phyloP scores from a whole-genome alignment of 2,329 filamentous ascomycete species.

The Alternaria sp. region DNA sequence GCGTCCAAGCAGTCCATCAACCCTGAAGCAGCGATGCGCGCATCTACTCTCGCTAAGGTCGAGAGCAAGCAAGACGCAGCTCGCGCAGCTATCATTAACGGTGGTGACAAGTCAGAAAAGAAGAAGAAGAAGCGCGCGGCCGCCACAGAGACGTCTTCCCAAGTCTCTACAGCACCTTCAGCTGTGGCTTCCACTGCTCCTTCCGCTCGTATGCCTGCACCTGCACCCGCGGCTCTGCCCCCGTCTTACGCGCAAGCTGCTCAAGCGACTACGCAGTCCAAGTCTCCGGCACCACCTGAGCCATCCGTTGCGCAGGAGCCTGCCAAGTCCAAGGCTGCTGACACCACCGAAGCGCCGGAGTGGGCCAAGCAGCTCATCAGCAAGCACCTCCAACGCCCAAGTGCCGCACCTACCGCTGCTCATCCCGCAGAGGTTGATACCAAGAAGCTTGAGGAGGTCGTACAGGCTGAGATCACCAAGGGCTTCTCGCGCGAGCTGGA shows the following conservation, averaged over 20 bases:
- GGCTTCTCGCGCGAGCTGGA: slow-evolving; percentile 57
- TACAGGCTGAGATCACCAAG: slow-evolving; percentile 58
- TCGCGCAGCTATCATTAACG: slow-evolving; percentile 50
- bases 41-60: slow-evolving; percentile 50
- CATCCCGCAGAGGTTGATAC: slow-evolving; percentile 51
- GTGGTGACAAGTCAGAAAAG: slow-evolving; percentile 51
- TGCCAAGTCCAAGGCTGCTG: slow-evolving; percentile 20
- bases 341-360: slow-evolving; percentile 39
- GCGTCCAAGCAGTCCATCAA: slow-evolving; percentile 43
- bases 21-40: slow-evolving; percentile 48
- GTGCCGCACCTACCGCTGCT: slow-evolving; percentile 18
- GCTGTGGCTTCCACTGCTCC: slow-evolving; percentile 10
- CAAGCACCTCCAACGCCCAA: slow-evolving; percentile 35
- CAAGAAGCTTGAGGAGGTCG: slow-evolving; percentile 59
- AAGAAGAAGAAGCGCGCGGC: slow-evolving; percentile 73
- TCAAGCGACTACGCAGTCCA: slow-evolving; percentile 36
- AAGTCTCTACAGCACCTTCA: slow-evolving; percentile 41
- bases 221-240: slow-evolving; percentile 10
- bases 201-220: slow-evolving; percentile 22
- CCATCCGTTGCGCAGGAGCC: slow-evolving; percentile 15
- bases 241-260: slow-evolving; percentile 53
- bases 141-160: slow-evolving; percentile 53
- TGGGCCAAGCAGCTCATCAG: slow-evolving; percentile 46
- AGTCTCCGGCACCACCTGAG: slow-evolving; percentile 38
- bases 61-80: slow-evolving; percentile 51